These are phyloP conservation scores for Lanmaoa pseudosensibilis DNA, from an alignment of 768 basidiomycete genomes.

Conservation along the genomic window DNA sequence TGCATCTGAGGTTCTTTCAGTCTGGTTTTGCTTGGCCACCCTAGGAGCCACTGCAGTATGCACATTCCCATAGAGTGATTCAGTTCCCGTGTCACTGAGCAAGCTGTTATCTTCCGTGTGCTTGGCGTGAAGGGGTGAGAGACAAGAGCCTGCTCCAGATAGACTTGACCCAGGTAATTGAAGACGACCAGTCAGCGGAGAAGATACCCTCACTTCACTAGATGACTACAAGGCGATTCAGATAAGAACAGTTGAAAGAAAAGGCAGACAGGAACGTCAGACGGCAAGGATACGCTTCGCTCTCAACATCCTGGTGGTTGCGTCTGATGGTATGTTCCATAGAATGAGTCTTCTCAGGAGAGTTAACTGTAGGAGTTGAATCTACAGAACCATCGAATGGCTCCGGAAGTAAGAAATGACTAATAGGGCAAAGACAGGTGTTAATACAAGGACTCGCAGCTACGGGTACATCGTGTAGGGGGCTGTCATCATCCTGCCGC, in stretches of 20 bases:
- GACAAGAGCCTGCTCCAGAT: not conserved
- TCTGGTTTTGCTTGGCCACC: not conserved
- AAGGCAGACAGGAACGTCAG: slow-evolving; percentile 10
- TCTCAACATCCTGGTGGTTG: slow-evolving; percentile 3
- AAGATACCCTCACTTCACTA: not conserved
- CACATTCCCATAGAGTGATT: not conserved
- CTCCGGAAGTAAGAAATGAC: slow-evolving; percentile 11
- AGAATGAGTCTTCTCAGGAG: not conserved
- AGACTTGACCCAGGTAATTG: not conserved
- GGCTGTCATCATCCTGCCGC: not conserved
- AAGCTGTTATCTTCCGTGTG: not conserved
- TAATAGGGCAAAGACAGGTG: slow-evolving; percentile 20
- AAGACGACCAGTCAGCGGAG: not conserved
- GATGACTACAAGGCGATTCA: slow-evolving; percentile 12
- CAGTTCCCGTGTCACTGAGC: slow-evolving; percentile 1
- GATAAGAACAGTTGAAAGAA: not conserved
- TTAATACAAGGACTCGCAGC: not conserved
- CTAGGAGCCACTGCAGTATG: not conserved
- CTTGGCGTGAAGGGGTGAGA: not conserved
- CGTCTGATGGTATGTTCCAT: too few species aligned
- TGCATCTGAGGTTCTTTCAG: not conserved
- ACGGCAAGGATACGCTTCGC: not conserved
- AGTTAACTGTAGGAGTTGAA: not conserved
- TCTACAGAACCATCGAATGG: slow-evolving; percentile 4
- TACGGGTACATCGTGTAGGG: not conserved